Conservation (phyloP, 257 asterid species). For the Nicotiana attenuata region DNA sequence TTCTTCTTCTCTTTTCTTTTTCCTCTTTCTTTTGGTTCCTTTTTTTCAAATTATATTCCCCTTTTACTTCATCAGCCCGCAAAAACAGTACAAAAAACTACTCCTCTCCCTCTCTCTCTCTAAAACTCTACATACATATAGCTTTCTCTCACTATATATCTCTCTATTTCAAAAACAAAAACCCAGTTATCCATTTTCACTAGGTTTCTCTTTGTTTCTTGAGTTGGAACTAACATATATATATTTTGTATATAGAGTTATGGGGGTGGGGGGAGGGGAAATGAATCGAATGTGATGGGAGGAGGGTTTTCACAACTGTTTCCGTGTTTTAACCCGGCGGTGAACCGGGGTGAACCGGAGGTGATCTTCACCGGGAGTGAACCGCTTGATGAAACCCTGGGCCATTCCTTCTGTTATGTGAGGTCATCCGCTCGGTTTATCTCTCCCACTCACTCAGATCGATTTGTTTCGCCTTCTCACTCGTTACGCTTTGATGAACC, state of each 20-base stretch:
- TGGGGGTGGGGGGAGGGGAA: slow-evolving; percentile 44
- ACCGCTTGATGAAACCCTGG: slow-evolving; percentile 91
- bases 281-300: slow-evolving; percentile 93
- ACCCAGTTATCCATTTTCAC: not conserved
- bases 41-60: not conserved
- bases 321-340: slow-evolving; percentile 81
- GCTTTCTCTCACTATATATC: not conserved
- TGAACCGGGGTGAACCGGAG: slow-evolving; percentile 69
- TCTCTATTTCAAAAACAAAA: slow-evolving; percentile 9
- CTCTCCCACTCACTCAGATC: slow-evolving; percentile 90
- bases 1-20: not conserved
- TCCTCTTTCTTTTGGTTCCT: not conserved
- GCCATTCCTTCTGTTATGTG: slow-evolving; percentile 97
- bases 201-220: not conserved
- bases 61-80: not conserved
- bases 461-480: slow-evolving; percentile 83
- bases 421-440: slow-evolving; percentile 87
- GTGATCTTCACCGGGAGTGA: slow-evolving; percentile 45
- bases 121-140: not conserved
- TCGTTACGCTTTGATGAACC: slow-evolving; percentile 90
- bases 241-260: not conserved
- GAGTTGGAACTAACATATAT: not conserved
- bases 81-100: not conserved
- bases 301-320: slow-evolving; percentile 86
- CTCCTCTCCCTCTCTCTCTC: slow-evolving; percentile 1